Evolutionary conservation across 768 basidiomycete genomes (phyloP).

Genomic region (Rubroboletus satanas): DNA sequence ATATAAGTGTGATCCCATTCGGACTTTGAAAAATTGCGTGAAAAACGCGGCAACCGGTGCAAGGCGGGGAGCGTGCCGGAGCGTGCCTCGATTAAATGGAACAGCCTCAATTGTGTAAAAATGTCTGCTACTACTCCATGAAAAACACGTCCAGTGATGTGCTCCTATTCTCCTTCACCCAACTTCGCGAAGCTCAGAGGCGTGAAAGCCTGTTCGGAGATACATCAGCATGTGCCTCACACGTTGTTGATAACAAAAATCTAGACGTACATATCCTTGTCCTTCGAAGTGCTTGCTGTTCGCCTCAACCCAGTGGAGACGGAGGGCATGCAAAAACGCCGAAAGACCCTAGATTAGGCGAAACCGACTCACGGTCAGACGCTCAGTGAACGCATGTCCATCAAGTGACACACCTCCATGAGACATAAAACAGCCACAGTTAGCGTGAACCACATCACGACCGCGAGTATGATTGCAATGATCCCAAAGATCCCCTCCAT

Average conservation of each 20-base stretch:
- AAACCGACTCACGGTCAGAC: constrained; percentile 8
- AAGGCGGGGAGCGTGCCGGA: not conserved
- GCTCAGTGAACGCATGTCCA: constrained; percentile 18
- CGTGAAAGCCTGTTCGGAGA: constrained; percentile 40
- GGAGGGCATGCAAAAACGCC: constrained; percentile 93
- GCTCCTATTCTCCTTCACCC: constrained; percentile 34
- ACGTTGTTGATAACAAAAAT: constrained; percentile 21
- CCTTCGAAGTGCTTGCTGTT: constrained; percentile 96
- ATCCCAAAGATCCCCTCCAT: constrained; percentile 63
- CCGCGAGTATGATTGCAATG: constrained; percentile 46
- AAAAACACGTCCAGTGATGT: constrained; percentile 12
- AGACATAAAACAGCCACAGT: constrained; percentile 82
- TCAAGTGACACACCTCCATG: constrained; percentile 75
- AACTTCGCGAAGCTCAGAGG: constrained; percentile 46
- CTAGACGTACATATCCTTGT: constrained; percentile 73
- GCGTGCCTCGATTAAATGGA: not conserved
- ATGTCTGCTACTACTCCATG: constrained; percentile 15
- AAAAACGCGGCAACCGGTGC: not conserved
- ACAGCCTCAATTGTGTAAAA: constrained; percentile 15
- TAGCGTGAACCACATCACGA: constrained; percentile 70
- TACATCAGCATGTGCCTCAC: constrained; percentile 27
- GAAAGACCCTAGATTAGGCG: constrained; percentile 66
- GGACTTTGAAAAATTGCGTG: constrained; percentile 30
- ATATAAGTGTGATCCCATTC: constrained; percentile 17
- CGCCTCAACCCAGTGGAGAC: constrained; percentile 97